Evolutionary conservation across 139 green algal species (phyloP).

Genomic region (Volvox africanus): DNA sequence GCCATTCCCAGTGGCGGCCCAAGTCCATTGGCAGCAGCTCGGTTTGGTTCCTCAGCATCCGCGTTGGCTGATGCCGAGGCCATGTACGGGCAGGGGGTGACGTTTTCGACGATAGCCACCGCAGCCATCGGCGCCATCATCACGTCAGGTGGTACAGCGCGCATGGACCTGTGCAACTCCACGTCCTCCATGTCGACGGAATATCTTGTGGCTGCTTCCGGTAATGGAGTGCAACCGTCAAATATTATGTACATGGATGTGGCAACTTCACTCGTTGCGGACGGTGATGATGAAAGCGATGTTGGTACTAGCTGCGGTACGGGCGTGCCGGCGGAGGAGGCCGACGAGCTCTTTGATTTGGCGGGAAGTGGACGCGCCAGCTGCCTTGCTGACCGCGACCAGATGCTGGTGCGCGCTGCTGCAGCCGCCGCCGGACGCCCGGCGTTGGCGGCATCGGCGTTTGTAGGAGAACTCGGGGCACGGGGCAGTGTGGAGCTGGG

Average conservation of each 20-base stretch:
- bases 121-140: slow-evolving; percentile 1
- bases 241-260: slow-evolving; percentile 37
- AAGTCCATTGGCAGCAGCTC: neutral
- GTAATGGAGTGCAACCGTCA: neutral
- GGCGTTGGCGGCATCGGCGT: neutral
- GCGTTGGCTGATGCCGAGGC: neutral
- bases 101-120: neutral
- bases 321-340: slow-evolving; percentile 10
- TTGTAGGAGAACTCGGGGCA: neutral
- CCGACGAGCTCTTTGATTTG: slow-evolving; percentile 18
- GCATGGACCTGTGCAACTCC: slow-evolving; percentile 37
- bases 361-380: neutral
- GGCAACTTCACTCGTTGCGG: slow-evolving; percentile 8
- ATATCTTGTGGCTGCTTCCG: neutral
- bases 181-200: slow-evolving; percentile 31
- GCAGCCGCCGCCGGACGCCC: neutral
- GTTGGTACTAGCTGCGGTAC: slow-evolving; percentile 40
- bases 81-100: neutral
- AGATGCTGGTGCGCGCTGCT: neutral
- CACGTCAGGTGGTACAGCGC: neutral
- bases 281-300: slow-evolving; percentile 35
- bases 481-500: neutral
- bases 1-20: neutral
- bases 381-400: neutral
- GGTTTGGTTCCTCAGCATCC: slow-evolving; percentile 31